phyloP scores from a whole-genome alignment of 2,329 filamentous ascomycete species.

The Penicillium sp. region DNA sequence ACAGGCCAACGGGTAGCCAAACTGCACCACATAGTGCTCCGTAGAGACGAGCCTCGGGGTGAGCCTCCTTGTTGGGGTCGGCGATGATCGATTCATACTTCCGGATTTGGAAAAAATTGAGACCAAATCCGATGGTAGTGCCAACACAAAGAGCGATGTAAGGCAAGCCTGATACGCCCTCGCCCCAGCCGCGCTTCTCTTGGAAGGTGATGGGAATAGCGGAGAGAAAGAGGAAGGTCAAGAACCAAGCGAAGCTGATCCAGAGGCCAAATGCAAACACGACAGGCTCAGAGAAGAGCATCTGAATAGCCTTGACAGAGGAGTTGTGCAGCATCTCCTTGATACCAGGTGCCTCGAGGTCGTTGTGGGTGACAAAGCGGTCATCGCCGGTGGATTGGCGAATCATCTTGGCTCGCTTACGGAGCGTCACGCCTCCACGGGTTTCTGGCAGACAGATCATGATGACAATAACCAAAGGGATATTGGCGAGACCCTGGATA shows the following conservation, averaged over 20 bases:
- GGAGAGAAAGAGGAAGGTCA: conserved; percentile 57
- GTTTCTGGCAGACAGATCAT: conserved; percentile 50
- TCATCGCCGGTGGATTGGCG: conserved; percentile 52
- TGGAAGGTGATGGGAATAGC: conserved; percentile 54
- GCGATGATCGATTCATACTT: conserved; percentile 51
- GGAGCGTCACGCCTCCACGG: conserved; percentile 50
- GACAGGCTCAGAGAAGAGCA: conserved; percentile 53
- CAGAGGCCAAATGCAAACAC: conserved; percentile 54
- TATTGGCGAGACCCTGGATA: conserved; percentile 55
- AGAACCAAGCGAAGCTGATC: conserved; percentile 57
- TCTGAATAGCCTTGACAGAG: conserved; percentile 54
- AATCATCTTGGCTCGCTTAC: conserved; percentile 52
- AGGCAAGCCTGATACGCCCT: conserved; percentile 53
- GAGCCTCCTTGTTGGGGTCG: conserved; percentile 32
- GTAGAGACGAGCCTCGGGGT: conserved; percentile 51
- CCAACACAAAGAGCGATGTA: conserved; percentile 55
- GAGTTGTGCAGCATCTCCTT: conserved; percentile 46
- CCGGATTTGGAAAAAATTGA: conserved; percentile 54
- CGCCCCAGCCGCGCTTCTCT: conserved; percentile 55
- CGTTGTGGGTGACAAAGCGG: conserved; percentile 52
- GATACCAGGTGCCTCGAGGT: conserved; percentile 53
- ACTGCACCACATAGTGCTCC: conserved; percentile 52
- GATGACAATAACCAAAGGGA: conserved; percentile 50
- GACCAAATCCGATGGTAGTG: conserved; percentile 51
- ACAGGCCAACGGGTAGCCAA: conserved; percentile 52